Evolutionary conservation across 331 rosid genomes (phyloP).

Genomic region (Quercus tomentella): DNA sequence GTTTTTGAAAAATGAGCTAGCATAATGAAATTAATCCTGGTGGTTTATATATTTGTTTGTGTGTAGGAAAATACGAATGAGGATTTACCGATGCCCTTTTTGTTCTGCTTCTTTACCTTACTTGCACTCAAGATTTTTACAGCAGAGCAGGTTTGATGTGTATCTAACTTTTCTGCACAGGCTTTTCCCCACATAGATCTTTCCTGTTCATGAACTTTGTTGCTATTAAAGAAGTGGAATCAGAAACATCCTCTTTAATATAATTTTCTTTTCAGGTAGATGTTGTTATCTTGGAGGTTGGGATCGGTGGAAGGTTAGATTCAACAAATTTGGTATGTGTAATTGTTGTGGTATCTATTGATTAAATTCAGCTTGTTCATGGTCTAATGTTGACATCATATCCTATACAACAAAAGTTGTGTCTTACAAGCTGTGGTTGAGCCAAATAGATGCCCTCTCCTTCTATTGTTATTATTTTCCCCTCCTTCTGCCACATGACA

Average conservation of each 20-base stretch:
- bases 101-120: constrained; percentile 91
- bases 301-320: constrained; percentile 88
- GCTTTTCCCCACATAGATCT: constrained; percentile 9
- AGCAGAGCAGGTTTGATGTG: constrained; percentile 73
- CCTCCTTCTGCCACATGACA: no score
- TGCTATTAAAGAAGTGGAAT: neutral
- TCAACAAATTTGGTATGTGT: constrained; percentile 88
- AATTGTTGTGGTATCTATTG: constrained; percentile 4
- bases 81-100: constrained; percentile 82
- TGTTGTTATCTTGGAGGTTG: constrained; percentile 92
- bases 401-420: no score
- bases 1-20: constrained; percentile 7
- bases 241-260: neutral
- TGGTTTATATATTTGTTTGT: constrained; percentile 17
- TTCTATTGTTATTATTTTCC: no score
- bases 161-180: constrained; percentile 4
- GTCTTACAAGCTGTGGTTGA: no score
- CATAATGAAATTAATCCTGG: neutral
- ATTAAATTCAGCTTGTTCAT: neutral
- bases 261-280: constrained; percentile 63
- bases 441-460: no score
- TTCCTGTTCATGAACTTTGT: neutral
- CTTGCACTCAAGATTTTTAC: constrained; percentile 96
- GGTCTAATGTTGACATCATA: neutral
- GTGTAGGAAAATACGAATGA: constrained; percentile 61